Percentiles rank a stretch among this genome's conserved stretches.
Conservation (phyloP, 495 filamentous ascomycete species). For the Daldinia childiae region DNA sequence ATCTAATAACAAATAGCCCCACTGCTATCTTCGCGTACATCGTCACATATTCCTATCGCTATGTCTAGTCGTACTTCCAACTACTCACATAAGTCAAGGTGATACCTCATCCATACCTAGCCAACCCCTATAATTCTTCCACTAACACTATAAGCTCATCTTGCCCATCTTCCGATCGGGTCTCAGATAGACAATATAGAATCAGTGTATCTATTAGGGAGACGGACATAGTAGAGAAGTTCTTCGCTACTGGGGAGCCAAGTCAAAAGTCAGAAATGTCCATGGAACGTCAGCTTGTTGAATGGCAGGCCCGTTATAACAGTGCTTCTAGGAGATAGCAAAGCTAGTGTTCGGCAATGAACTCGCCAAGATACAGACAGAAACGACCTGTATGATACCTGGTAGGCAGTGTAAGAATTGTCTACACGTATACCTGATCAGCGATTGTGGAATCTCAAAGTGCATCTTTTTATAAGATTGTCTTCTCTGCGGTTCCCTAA, state of each 20-base stretch:
- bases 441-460: background rate
- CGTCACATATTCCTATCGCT: background rate
- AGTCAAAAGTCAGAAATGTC: conserved; percentile 20
- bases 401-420: background rate
- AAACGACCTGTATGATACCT: background rate
- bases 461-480: background rate
- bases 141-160: conserved; percentile 27
- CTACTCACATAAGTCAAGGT: conserved; percentile 19
- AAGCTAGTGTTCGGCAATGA: background rate
- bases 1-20: background rate
- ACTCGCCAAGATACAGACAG: conserved; percentile 28
- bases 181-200: background rate
- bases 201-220: background rate
- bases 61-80: conserved; percentile 16
- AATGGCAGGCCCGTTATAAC: conserved; percentile 22
- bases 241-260: conserved; percentile 27
- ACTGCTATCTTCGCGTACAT: background rate
- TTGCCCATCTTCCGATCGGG: background rate
- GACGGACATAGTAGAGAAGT: conserved; percentile 15
- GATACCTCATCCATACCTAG: conserved; percentile 1
- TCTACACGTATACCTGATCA: background rate
- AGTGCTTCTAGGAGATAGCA: conserved; percentile 8
- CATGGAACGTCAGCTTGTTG: conserved; percentile 9
- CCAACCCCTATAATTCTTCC: background rate
- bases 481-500: background rate